phyloP scores from a whole-genome alignment of 2,329 filamentous ascomycete species.

The Pseudogymnoascus sp. region DNA sequence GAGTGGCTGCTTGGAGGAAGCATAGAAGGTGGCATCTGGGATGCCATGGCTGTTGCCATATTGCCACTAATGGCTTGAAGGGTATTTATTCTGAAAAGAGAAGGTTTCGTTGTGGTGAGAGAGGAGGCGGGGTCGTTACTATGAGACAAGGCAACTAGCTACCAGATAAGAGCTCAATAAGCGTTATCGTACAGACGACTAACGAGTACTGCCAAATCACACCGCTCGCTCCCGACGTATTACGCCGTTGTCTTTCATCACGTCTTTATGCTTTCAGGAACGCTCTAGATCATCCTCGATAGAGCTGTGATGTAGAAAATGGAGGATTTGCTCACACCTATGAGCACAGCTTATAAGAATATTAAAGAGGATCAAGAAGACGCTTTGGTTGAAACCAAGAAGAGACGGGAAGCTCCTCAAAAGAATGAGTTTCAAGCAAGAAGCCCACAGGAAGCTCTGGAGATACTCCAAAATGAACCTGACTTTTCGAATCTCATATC shows the following conservation, averaged over 20 bases:
- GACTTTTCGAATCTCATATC: constrained; percentile 46
- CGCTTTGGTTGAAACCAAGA: constrained; percentile 16
- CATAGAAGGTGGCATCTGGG: neutral
- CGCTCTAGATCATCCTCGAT: neutral
- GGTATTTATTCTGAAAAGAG: neutral
- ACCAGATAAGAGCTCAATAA: constrained; percentile 7
- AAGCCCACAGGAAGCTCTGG: constrained; percentile 42
- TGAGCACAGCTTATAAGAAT: constrained; percentile 33
- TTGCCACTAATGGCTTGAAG: neutral
- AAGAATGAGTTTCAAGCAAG: constrained; percentile 11
- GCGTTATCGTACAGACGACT: neutral
- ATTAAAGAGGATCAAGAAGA: constrained; percentile 14
- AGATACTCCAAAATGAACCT: constrained; percentile 53
- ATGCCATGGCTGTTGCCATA: neutral
- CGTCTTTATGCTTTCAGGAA: neutral
- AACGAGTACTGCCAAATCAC: neutral
- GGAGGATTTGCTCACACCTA: constrained; percentile 39
- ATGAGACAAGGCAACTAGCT: neutral
- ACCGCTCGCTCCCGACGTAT: neutral
- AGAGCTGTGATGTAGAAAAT: constrained; percentile 28
- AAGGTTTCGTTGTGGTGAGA: neutral
- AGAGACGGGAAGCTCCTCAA: neutral
- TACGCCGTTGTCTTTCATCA: neutral
- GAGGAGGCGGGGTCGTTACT: neutral
- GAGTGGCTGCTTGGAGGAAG: neutral